Conservation (phyloP, 192 early-diverging fungal species). For the Podila horticola region DNA sequence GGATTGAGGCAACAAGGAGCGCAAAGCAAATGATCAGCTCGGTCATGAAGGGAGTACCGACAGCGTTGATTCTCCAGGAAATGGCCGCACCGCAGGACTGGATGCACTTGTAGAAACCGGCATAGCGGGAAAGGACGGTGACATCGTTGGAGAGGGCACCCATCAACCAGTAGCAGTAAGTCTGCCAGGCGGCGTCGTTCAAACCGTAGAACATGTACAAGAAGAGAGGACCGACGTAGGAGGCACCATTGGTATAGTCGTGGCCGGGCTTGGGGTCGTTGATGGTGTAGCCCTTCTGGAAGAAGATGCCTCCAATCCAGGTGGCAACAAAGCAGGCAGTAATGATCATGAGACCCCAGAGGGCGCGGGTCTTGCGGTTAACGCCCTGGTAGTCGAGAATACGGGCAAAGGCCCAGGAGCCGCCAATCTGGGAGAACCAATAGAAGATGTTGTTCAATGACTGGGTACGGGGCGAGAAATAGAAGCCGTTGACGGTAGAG, state of each 20-base stretch:
- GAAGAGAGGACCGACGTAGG: constrained; percentile 63
- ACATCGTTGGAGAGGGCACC: constrained; percentile 83
- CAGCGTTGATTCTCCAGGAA: constrained; percentile 69
- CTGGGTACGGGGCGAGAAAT: constrained; percentile 71
- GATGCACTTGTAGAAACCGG: constrained; percentile 88
- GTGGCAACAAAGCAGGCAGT: constrained; percentile 57
- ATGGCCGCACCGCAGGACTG: constrained; percentile 79
- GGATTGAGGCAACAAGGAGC: constrained; percentile 14
- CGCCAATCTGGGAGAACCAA: constrained; percentile 79
- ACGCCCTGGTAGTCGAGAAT: constrained; percentile 65
- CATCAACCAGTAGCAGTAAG: constrained; percentile 77
- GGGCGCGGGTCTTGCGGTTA: constrained; percentile 67
- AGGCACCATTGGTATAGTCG: background rate
- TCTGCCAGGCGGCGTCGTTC: constrained; percentile 80
- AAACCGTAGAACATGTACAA: constrained; percentile 77
- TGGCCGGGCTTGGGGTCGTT: constrained; percentile 37
- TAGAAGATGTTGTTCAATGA: constrained; percentile 76
- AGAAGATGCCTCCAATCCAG: constrained; percentile 64
- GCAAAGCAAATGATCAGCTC: constrained; percentile 24
- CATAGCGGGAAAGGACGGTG: constrained; percentile 70
- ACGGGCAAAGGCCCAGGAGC: constrained; percentile 62
- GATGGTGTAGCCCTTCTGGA: constrained; percentile 61
- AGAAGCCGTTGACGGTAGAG: constrained; percentile 57
- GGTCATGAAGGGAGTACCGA: background rate
- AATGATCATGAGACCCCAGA: constrained; percentile 58